These are phyloP conservation scores for Trichosporon inkin DNA, from an alignment of 1,284 basidiomycete species.

Conservation along the genomic window DNA sequence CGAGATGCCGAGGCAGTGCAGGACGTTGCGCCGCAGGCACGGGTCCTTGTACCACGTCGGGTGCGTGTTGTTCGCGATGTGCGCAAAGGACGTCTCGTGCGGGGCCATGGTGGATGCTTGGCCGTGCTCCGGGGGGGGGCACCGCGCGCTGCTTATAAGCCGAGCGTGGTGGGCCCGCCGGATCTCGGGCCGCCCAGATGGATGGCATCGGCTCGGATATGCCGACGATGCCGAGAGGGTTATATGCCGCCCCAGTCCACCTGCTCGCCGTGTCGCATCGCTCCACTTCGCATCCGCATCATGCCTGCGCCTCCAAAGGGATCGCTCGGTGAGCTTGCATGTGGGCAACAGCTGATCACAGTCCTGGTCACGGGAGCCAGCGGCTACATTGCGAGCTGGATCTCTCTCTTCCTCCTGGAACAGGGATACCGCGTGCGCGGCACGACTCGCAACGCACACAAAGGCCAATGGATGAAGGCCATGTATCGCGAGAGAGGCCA, in stretches of 20 bases:
- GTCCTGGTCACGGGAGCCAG: slow-evolving; percentile 45
- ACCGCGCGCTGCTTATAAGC: not conserved
- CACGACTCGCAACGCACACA: slow-evolving; percentile 49
- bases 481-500: slow-evolving; percentile 29
- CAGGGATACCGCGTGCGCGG: slow-evolving; percentile 47
- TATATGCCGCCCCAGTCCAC: not conserved
- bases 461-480: slow-evolving; percentile 49
- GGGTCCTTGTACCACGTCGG: slow-evolving; percentile 19
- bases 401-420: slow-evolving; percentile 38
- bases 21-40: slow-evolving; percentile 20
- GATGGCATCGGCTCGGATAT: slow-evolving; percentile 6
- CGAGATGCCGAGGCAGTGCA: slow-evolving; percentile 19
- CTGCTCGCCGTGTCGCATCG: not conserved
- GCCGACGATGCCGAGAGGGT: not conserved
- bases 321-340: slow-evolving; percentile 11
- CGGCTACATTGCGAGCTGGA: slow-evolving; percentile 43
- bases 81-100: slow-evolving; percentile 10
- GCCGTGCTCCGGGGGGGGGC: not conserved
- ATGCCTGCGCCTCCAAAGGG: slow-evolving; percentile 22
- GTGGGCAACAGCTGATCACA: not conserved
- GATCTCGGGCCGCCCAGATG: not conserved
- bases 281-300: not conserved
- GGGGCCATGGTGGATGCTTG: not conserved
- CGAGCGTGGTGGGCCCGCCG: not conserved
- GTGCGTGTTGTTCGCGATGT: slow-evolving; percentile 20